Percentiles rank a stretch among this genome's conserved stretches.
These are phyloP conservation scores for Monilinia vaccinii-corymbosi DNA, from an alignment of 2,329 filamentous ascomycete genomes.

Conservation along the genomic window DNA sequence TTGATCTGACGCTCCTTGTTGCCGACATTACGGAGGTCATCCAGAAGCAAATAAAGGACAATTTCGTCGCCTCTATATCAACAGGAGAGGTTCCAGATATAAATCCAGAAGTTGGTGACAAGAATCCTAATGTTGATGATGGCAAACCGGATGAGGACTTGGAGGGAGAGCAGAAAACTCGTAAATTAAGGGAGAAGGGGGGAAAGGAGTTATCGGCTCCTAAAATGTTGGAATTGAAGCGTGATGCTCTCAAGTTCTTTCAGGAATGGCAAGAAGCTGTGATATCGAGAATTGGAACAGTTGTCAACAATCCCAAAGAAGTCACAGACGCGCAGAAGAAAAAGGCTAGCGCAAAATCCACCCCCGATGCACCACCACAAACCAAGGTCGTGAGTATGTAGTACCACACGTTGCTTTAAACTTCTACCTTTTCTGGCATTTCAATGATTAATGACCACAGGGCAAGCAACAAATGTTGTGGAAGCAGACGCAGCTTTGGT, in stretches of 20 bases:
- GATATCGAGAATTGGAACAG: slow-evolving; percentile 60
- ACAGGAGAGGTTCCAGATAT: slow-evolving; percentile 24
- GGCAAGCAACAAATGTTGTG: slow-evolving; percentile 34
- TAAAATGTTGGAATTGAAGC: slow-evolving; percentile 56
- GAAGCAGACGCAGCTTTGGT: slow-evolving; percentile 40
- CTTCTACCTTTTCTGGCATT: not conserved
- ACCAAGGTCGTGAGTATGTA: slow-evolving; percentile 26
- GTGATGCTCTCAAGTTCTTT: slow-evolving; percentile 61
- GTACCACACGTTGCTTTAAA: not conserved
- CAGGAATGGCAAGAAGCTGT: slow-evolving; percentile 72
- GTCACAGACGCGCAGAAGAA: slow-evolving; percentile 25
- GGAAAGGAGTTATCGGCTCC: slow-evolving; percentile 41
- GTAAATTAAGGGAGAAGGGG: slow-evolving; percentile 29
- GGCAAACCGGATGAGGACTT: slow-evolving; percentile 26
- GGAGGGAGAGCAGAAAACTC: slow-evolving; percentile 27
- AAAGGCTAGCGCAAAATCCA: slow-evolving; percentile 25
- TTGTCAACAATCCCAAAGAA: slow-evolving; percentile 48
- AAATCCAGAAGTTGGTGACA: slow-evolving; percentile 28
- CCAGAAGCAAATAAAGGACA: slow-evolving; percentile 41
- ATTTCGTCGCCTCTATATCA: slow-evolving; percentile 37
- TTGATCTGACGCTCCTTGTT: slow-evolving; percentile 43
- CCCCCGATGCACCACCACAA: slow-evolving; percentile 16
- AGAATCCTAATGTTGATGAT: slow-evolving; percentile 31
- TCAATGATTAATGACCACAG: slow-evolving; percentile 12
- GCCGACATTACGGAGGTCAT: slow-evolving; percentile 46